These are phyloP conservation scores for Acacia crassicarpa DNA, from an alignment of 306 rosid species.

Conservation along the genomic window DNA sequence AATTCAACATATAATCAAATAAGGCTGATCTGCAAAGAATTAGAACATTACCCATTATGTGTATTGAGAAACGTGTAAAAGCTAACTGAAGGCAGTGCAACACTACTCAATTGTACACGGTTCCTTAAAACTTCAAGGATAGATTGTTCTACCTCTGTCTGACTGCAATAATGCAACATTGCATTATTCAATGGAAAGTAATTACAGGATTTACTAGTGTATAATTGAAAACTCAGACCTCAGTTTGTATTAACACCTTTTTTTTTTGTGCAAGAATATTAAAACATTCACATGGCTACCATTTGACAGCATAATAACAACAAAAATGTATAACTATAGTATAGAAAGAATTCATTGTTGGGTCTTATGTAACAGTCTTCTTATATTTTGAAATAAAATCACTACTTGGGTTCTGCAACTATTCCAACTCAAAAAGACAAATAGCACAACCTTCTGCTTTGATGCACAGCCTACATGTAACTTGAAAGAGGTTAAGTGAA, in stretches of 20 bases:
- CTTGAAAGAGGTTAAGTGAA: not conserved
- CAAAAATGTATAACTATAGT: conserved; percentile 15
- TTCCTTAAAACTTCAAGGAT: conserved; percentile 94
- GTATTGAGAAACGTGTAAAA: conserved; percentile 87
- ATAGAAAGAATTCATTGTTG: not conserved
- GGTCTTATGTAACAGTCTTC: not conserved
- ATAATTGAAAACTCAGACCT: conserved; percentile 13
- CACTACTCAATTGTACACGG: conserved; percentile 91
- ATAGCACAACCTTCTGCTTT: conserved; percentile 5
- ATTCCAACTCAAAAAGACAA: not conserved
- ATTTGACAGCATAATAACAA: conserved; percentile 17
- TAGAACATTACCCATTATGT: conserved; percentile 68
- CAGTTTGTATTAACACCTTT: conserved; percentile 14
- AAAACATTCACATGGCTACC: not conserved
- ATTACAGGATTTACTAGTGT: not conserved
- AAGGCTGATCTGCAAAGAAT: conserved; percentile 17
- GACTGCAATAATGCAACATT: conserved; percentile 55
- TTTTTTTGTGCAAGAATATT: not conserved
- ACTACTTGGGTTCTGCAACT: too few species aligned
- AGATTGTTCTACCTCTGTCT: conserved; percentile 85
- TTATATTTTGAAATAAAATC: too few species aligned
- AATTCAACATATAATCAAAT: conserved; percentile 26
- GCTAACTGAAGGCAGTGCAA: conserved; percentile 91
- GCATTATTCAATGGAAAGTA: conserved; percentile 18
- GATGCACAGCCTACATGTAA: conserved; percentile 9